Evolutionary conservation across 352 stramenopile genomes (phyloP).

Genomic region (Pythium brassicae): DNA sequence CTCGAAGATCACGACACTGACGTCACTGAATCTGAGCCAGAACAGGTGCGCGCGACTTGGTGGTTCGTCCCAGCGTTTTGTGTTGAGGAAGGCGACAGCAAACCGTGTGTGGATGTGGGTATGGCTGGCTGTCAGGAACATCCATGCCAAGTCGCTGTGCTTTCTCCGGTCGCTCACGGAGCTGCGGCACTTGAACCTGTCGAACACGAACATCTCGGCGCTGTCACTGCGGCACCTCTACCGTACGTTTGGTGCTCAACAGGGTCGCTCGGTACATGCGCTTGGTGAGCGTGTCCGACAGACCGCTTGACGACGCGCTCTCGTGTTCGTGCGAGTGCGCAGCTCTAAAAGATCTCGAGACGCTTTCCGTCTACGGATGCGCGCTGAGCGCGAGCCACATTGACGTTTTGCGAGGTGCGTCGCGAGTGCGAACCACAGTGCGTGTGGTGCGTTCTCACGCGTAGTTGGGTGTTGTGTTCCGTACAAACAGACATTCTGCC

Average conservation of each 20-base stretch:
- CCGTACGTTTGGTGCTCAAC: slow-evolving; percentile 24
- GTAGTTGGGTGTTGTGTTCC: background rate
- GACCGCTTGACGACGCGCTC: background rate
- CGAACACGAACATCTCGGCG: slow-evolving; percentile 63
- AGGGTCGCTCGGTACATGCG: background rate
- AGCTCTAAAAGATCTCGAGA: slow-evolving; percentile 55
- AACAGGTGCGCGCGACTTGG: slow-evolving; percentile 38
- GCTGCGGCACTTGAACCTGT: slow-evolving; percentile 70
- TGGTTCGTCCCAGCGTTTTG: too few relatives aligned
- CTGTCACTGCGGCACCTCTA: slow-evolving; percentile 68
- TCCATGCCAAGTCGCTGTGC: slow-evolving; percentile 61
- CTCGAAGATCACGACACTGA: slow-evolving; percentile 67
- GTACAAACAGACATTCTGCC: slow-evolving; percentile 34
- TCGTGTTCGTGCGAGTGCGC: background rate
- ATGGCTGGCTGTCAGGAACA: slow-evolving; percentile 69
- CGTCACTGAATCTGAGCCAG: slow-evolving; percentile 77
- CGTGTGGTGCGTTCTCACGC: slow-evolving; percentile 1
- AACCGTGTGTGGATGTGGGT: background rate
- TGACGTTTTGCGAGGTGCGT: slow-evolving; percentile 45
- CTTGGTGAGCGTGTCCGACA: background rate
- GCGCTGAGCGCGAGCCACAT: slow-evolving; percentile 42
- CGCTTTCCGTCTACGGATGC: slow-evolving; percentile 55
- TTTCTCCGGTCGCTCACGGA: slow-evolving; percentile 51
- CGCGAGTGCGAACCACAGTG: background rate
- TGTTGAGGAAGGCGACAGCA: too few relatives aligned